A percentile compares a stretch with the other conserved stretches of the same genome.
Evolutionary conservation across 805 yeast species (phyloP).

Genomic region (Ogataea salicorniae): DNA sequence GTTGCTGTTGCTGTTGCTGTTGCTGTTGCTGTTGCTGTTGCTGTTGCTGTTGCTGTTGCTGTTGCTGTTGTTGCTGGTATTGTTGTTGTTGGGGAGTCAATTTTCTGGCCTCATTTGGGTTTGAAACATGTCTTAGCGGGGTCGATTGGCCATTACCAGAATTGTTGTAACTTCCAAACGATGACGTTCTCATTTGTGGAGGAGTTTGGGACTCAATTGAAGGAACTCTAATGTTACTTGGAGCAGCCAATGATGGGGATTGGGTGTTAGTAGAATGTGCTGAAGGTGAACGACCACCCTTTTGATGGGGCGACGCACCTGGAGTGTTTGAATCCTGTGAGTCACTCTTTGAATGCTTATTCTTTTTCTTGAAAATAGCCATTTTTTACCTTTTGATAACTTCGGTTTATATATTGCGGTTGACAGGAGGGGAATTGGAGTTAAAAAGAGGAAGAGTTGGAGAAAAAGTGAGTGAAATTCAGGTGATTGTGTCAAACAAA

Average conservation of each 20-base stretch:
- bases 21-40: too few species aligned
- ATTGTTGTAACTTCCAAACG: constrained; percentile 1
- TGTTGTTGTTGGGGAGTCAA: constrained; percentile 5
- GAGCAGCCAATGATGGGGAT: constrained; percentile 4
- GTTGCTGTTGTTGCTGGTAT: too few species aligned
- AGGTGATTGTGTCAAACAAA: too few species aligned
- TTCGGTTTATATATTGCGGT: too few species aligned
- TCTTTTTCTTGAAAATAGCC: constrained; percentile 24
- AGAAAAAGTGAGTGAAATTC: too few species aligned
- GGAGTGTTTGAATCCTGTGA: constrained; percentile 10
- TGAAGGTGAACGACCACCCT: constrained; percentile 3
- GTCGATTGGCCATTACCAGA: not conserved
- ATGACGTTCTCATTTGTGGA: constrained; percentile 3
- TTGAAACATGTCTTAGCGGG: constrained; percentile 8
- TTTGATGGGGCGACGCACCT: constrained; percentile 10
- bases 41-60: too few species aligned
- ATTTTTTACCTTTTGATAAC: not conserved
- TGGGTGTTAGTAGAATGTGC: constrained; percentile 1
- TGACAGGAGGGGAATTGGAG: too few species aligned
- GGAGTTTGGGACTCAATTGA: constrained; percentile 3
- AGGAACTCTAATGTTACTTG: not conserved
- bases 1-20: too few species aligned
- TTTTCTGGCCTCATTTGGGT: constrained; percentile 2
- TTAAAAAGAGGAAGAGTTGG: too few species aligned
- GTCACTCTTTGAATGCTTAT: constrained; percentile 10